Evolutionary conservation across 2,329 filamentous ascomycete species (phyloP), one percentile per base, ranked within the genome.

Genomic region (Cytospora paraplurivora): DNA sequence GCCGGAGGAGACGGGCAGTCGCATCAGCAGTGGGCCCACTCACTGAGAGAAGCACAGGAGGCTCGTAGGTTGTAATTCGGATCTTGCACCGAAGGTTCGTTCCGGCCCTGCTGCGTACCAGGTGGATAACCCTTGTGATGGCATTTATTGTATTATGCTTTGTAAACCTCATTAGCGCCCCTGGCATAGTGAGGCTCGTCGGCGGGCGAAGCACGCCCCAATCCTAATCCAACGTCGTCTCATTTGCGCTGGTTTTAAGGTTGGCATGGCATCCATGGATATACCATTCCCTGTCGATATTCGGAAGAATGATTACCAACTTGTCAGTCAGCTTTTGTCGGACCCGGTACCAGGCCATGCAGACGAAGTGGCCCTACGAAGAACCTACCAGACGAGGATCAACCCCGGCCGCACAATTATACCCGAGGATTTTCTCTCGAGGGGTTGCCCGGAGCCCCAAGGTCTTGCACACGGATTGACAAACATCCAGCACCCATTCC

Each of bases 221-320:
- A 61, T 55, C 51, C 52, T 61, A 61, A 61, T 55, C 59, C 59
- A 53, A 61, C 59, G 51, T 49, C 59, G 54, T 61, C 51, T 61
- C 59, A 61, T 55, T 34, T 53, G 51, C 27, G 59, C 50, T 50
- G 38, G 7, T 19, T 21, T 55, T 55, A 61, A 61, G 59, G 59
- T 53, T 55, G 41, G 41, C 38, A 33, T 34, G 50, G 19, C 35
- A 37, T 17, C 8, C 37, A 53, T 49, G 33, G 59, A 32, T 38
- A 34, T 33, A 38, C 49, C 51, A 55, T 61, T 32, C 50, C 59
- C 19, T n/a, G 54, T 54, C 33, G 51, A 33, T 19, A 47, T 12
- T 7, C n/a, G 44, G 11, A 8, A 4, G 11, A 47, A 54, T 34
- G 49, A 37, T 12, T 21, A n/a, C 32, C 38, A 33, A 37, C 19